These are phyloP conservation scores for Boeremia lycopersici DNA, from an alignment of 2,329 filamentous ascomycete genomes.

Conservation along the genomic window DNA sequence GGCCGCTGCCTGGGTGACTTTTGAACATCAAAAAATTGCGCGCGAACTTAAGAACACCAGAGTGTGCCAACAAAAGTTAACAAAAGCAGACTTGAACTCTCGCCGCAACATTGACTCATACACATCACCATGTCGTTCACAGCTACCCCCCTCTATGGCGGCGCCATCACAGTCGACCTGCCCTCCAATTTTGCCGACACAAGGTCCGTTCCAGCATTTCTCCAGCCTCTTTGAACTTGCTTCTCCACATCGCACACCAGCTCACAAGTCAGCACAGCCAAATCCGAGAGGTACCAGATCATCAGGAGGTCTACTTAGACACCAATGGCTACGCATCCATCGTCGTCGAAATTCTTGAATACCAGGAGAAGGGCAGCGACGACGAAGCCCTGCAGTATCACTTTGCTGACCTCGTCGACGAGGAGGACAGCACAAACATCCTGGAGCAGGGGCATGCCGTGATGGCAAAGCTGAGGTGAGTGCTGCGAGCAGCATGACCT, in stretches of 20 bases:
- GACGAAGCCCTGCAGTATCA: constrained; percentile 66
- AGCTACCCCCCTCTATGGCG: constrained; percentile 70
- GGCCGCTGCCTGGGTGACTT: constrained; percentile 37
- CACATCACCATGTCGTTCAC: constrained; percentile 60
- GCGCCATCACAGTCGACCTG: constrained; percentile 71
- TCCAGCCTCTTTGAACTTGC: neutral
- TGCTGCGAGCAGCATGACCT: neutral
- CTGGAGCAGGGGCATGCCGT: constrained; percentile 32
- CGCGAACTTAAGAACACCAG: constrained; percentile 32
- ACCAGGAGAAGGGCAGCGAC: constrained; percentile 71
- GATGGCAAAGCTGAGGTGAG: constrained; percentile 49
- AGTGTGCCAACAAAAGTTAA: constrained; percentile 11
- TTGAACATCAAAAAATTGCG: constrained; percentile 24
- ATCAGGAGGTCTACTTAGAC: constrained; percentile 93
- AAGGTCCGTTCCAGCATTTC: constrained; percentile 59
- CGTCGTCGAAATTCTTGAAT: constrained; percentile 89
- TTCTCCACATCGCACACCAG: constrained; percentile 10
- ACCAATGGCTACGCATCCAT: constrained; percentile 81
- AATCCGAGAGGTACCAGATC: constrained; percentile 77
- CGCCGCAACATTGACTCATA: neutral
- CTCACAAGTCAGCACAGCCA: constrained; percentile 54
- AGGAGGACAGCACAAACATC: constrained; percentile 46
- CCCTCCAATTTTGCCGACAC: constrained; percentile 73
- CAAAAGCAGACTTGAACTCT: constrained; percentile 12
- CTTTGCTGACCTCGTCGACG: constrained; percentile 54